Evolutionary conservation across 257 asterid genomes (phyloP).

Genomic region (Ajuga chamaepitys): DNA sequence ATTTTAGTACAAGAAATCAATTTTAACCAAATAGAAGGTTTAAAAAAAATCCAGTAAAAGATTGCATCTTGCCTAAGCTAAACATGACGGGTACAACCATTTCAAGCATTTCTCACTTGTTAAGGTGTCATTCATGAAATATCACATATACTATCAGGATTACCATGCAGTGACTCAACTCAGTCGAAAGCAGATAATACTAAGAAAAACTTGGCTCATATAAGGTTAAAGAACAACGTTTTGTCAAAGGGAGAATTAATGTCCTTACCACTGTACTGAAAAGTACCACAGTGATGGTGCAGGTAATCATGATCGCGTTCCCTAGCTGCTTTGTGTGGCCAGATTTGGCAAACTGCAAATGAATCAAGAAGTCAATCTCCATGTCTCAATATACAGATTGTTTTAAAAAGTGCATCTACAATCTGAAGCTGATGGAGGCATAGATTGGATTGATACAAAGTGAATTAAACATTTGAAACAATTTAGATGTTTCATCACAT

Average conservation of each 20-base stretch:
- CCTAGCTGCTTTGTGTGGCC: slow-evolving; percentile 67
- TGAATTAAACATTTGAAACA: neutral
- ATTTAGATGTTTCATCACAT: neutral
- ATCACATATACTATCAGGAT: neutral
- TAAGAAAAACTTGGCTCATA: neutral
- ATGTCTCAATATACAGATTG: neutral
- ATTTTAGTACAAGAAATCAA: too few relatives aligned
- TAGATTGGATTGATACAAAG: neutral
- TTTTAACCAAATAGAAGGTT: too few relatives aligned
- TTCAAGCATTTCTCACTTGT: neutral
- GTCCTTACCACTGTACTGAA: slow-evolving; percentile 61
- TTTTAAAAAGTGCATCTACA: neutral
- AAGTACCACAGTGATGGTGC: slow-evolving; percentile 71
- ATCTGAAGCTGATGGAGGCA: neutral
- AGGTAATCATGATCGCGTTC: slow-evolving; percentile 62
- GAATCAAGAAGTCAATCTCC: neutral
- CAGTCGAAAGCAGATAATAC: neutral
- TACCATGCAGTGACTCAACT: neutral
- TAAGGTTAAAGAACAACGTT: neutral
- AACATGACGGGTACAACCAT: neutral
- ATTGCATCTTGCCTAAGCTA: neutral
- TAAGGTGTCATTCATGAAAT: neutral
- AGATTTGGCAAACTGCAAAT: slow-evolving; percentile 56
- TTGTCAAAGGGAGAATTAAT: neutral
- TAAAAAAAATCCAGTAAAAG: neutral